Evolutionary conservation across 805 yeast genomes (phyloP).

Genomic region (Metschnikowia anglica): DNA sequence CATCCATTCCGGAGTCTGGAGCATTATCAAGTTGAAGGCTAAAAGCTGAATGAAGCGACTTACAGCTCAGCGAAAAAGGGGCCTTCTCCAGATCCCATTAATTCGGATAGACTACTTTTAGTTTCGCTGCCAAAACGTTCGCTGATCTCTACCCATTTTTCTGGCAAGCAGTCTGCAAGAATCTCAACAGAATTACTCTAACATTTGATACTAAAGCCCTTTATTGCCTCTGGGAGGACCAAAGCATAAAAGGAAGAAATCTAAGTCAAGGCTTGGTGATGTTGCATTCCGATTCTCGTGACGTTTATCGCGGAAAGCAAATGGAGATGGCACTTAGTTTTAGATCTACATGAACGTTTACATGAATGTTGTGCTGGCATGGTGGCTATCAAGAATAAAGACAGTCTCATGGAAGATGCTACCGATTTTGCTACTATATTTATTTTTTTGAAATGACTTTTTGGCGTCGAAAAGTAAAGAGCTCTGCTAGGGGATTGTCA

Average conservation of each 20-base stretch:
- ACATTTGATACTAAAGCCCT: not conserved
- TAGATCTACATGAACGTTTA: slow-evolving; percentile 1
- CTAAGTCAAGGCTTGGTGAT: no score
- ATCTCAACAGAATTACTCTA: not conserved
- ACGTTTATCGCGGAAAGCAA: not conserved
- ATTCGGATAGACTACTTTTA: not conserved
- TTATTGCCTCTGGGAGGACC: no score
- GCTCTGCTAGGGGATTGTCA: slow-evolving; percentile 13
- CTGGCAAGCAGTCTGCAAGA: not conserved
- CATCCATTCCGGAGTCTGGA: not conserved
- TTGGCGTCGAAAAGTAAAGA: slow-evolving; percentile 14
- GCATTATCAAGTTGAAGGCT: not conserved
- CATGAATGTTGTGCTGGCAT: not conserved
- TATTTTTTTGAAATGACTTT: slow-evolving; percentile 17
- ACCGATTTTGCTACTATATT: slow-evolving; percentile 16
- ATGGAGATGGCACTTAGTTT: not conserved
- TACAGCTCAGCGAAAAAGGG: not conserved
- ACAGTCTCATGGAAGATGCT: slow-evolving; percentile 4
- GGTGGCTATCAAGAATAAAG: not conserved
- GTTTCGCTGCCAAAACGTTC: not conserved
- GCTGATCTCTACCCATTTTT: not conserved
- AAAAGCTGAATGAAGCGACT: not conserved
- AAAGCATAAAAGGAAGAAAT: no score
- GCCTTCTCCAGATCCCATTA: not conserved
- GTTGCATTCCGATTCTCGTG: not conserved